Conservation (phyloP, 768 basidiomycete genomes). For the Auricularia cornea region DNA sequence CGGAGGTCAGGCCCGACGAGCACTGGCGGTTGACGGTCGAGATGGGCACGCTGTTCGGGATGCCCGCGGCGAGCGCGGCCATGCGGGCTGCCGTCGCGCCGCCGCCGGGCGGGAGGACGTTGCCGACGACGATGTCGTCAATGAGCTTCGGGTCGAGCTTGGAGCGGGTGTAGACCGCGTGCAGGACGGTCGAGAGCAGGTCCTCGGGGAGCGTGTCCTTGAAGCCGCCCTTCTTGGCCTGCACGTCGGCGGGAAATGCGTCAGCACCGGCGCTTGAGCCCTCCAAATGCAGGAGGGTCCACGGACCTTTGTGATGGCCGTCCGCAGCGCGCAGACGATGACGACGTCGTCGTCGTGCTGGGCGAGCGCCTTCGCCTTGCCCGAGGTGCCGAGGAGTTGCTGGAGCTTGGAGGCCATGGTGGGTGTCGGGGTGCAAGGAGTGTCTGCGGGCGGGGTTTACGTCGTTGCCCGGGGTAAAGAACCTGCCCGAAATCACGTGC, state of each 20-base stretch:
- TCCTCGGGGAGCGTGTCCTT: constrained; percentile 84
- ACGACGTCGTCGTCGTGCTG: constrained; percentile 85
- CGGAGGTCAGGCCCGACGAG: constrained; percentile 75
- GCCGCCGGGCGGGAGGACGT: constrained; percentile 80
- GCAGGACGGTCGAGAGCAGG: constrained; percentile 62
- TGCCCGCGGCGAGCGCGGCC: constrained; percentile 79
- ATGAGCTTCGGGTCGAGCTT: constrained; percentile 73
- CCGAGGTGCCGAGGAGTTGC: constrained; percentile 11
- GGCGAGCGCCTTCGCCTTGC: constrained; percentile 53
- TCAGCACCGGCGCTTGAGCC: not conserved
- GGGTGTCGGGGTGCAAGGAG: not conserved
- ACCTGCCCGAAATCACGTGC: no score
- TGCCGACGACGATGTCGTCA: constrained; percentile 79
- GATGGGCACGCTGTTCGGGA: constrained; percentile 64
- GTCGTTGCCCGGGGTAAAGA: no score
- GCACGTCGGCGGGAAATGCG: constrained; percentile 3
- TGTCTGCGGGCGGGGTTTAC: no score
- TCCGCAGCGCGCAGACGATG: constrained; percentile 79
- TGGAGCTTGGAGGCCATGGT: not conserved
- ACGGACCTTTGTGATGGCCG: constrained; percentile 81
- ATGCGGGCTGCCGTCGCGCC: constrained; percentile 78
- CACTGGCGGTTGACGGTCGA: constrained; percentile 89
- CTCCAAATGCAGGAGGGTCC: not conserved
- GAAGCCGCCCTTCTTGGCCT: constrained; percentile 84
- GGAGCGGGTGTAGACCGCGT: constrained; percentile 58